phyloP scores from a whole-genome alignment of 2,329 filamentous ascomycete species.

The Pestalotiopsis sp. region DNA sequence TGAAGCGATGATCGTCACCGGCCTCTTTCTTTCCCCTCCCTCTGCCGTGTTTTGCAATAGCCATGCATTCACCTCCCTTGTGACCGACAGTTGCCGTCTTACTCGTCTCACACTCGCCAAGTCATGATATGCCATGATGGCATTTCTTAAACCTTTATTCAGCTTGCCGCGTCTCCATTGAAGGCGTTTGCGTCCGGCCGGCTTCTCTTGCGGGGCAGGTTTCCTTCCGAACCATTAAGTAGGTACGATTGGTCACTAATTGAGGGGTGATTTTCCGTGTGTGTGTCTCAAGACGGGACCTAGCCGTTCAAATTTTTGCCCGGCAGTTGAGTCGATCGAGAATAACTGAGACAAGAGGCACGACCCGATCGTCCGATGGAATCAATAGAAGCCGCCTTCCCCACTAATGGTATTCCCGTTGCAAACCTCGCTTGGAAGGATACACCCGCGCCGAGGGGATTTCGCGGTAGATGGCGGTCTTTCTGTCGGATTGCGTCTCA shows the following conservation, averaged over 20 bases:
- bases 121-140: not conserved
- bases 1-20: not conserved
- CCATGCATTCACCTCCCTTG: not conserved
- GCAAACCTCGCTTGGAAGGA: not conserved
- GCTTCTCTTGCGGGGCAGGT: not conserved
- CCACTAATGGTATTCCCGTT: not conserved
- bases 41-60: not conserved
- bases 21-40: not conserved
- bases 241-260: not conserved
- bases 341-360: not conserved
- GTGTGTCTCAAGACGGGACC: not conserved
- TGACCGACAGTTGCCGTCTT: not conserved
- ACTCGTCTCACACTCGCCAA: not conserved
- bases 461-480: too few species aligned
- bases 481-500: too few species aligned
- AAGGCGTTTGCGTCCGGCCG: not conserved
- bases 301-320: not conserved
- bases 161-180: not conserved
- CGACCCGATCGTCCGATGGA: not conserved
- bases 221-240: not conserved
- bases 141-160: not conserved
- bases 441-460: not conserved
- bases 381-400: not conserved
- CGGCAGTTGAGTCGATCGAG: not conserved
- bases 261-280: not conserved